A percentile compares a stretch with the other conserved stretches of the same genome.
phyloP scores from a whole-genome alignment of 371 early-diverging fungal genomes.

The Lichtheimia ramosa region DNA sequence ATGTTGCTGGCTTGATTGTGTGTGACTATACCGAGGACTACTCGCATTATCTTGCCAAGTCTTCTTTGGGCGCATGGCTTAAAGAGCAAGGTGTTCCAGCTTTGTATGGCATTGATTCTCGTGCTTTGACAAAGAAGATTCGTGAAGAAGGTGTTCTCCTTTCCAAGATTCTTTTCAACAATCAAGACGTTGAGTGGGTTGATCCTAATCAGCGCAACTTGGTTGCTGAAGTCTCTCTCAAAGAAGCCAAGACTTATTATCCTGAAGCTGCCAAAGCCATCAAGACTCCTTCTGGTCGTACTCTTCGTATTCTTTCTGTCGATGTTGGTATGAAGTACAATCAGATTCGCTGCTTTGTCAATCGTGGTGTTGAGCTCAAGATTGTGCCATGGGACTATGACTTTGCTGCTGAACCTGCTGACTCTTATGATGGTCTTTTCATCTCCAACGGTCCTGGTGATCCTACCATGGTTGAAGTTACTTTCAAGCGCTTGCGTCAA shows the following conservation, averaged over 20 bases:
- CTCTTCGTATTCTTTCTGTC: conserved; percentile 84
- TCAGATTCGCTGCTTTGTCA: conserved; percentile 95
- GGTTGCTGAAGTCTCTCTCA: conserved; percentile 91
- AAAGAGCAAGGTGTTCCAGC: conserved; percentile 84
- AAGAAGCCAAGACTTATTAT: conserved; percentile 72
- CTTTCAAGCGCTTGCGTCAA: conserved; percentile 71
- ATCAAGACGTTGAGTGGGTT: conserved; percentile 83
- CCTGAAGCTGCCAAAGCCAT: conserved; percentile 64
- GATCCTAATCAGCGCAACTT: conserved; percentile 93
- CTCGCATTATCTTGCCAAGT: conserved; percentile 91
- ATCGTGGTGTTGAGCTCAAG: conserved; percentile 90
- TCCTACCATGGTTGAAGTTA: conserved; percentile 77
- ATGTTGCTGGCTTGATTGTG: conserved; percentile 85
- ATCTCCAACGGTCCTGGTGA: conserved; percentile 98
- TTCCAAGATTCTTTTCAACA: conserved; percentile 84
- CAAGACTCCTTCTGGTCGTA: conserved; percentile 72
- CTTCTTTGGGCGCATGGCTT: conserved; percentile 89
- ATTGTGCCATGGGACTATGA: conserved; percentile 97
- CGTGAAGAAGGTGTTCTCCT: conserved; percentile 84
- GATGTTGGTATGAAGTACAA: conserved; percentile 99
- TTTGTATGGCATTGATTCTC: conserved; percentile 90
- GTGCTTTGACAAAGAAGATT: conserved; percentile 85
- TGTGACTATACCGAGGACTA: conserved; percentile 78
- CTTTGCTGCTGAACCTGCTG: conserved; percentile 66
- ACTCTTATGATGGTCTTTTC: conserved; percentile 91